Conservation (phyloP, 2,329 filamentous ascomycete genomes). For the Didymella keratinophila region DNA sequence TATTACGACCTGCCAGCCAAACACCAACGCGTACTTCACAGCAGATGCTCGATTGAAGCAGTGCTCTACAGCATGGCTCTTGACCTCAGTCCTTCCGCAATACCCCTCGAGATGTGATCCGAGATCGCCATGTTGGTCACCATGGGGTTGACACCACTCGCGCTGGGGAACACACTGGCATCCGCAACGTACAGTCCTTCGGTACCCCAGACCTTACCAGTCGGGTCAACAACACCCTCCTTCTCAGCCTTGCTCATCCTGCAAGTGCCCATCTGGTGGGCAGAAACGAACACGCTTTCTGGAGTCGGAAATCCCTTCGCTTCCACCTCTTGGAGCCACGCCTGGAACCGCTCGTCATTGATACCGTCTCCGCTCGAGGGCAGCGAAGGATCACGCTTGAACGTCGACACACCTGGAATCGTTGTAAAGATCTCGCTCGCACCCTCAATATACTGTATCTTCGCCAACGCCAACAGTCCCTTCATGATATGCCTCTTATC, state of each 20-base stretch:
- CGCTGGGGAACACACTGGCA: constrained; percentile 77
- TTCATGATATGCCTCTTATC: constrained; percentile 77
- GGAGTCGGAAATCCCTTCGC: constrained; percentile 60
- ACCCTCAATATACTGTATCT: constrained; percentile 79
- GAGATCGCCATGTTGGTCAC: constrained; percentile 70
- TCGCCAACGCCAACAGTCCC: constrained; percentile 74
- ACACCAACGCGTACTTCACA: background rate
- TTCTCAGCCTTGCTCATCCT: constrained; percentile 67
- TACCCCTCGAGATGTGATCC: constrained; percentile 47
- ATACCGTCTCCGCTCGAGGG: constrained; percentile 52
- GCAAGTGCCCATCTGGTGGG: constrained; percentile 83
- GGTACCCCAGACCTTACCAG: constrained; percentile 67
- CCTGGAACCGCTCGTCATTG: constrained; percentile 66
- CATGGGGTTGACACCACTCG: constrained; percentile 85
- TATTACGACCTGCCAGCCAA: background rate
- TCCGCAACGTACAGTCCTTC: constrained; percentile 74
- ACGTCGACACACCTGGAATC: constrained; percentile 70
- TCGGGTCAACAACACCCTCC: constrained; percentile 55
- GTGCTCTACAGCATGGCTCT: constrained; percentile 20
- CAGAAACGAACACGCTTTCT: constrained; percentile 67
- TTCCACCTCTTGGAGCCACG: constrained; percentile 65
- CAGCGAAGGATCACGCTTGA: constrained; percentile 56
- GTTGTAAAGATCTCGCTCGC: constrained; percentile 79
- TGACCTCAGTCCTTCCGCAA: constrained; percentile 38
- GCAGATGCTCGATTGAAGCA: background rate